Evolutionary conservation across 2,329 filamentous ascomycete species (phyloP), one percentile per base, ranked within the genome.

Genomic region (Sordariomycetes sp.): DNA sequence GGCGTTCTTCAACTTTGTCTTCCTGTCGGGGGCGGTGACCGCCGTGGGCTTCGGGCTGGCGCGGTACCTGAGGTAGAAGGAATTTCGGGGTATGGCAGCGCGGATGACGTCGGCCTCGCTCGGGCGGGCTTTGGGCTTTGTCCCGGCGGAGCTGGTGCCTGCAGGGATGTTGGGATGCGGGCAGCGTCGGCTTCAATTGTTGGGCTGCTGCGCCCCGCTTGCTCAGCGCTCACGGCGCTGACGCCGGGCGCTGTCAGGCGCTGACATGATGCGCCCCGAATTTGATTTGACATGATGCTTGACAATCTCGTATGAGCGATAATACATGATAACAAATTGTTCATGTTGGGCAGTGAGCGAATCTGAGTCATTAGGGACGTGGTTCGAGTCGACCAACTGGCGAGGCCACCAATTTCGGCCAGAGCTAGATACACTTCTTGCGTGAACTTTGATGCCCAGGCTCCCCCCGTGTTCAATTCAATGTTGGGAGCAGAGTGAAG

Each of bases 1-100:
- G 16, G 61, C 60, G 1, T 18, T 62, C 46, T 60, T 58, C 37
- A 61, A 59, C 7, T 24, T 62, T 2, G 55, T 61, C 2, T 11
- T 58, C 20, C 8, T 57, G 5, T 56, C 57, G 0, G 28, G 35
- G 2, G 43, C 57, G 14, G 60, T 61, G n/a, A 48, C 60, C 1
- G 55, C 22, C n/a, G 51, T 24, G 57, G 1, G 53, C 35, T 28
- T 55, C 20, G 54, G 20, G 20, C 16, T 55, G 8, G 22, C 11
- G 20, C 20, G 8, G 18, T 50, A 50, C 22, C 46, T 22, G 3
- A 22, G 46, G 22, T 22, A 50, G 46, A 24, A 7, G 20, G 10
- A 4, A 24, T 11, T 10, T 50, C 8, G 11, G 3, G 3, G 37
- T n/a, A n/a, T n/a, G 8, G n/a, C 40, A n/a, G 46, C 11, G 46